phyloP scores from a whole-genome alignment of 2,329 filamentous ascomycete species.

The Phialocephala subalpina region DNA sequence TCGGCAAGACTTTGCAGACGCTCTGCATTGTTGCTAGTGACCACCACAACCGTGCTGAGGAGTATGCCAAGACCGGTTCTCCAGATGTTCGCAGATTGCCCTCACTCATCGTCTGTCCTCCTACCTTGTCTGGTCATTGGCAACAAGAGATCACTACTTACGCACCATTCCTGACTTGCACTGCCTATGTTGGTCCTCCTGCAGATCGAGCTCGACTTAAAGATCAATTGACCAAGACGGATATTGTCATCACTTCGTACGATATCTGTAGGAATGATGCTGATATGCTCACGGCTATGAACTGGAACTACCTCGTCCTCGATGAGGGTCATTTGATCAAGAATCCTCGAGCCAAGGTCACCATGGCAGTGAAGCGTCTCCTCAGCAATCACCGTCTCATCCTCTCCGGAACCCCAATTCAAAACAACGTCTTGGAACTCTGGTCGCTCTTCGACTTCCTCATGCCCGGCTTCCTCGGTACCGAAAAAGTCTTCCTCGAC shows the following conservation, averaged over 20 bases:
- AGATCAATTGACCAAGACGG: constrained; percentile 75
- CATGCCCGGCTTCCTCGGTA: constrained; percentile 97
- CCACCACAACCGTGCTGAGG: constrained; percentile 90
- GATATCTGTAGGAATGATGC: constrained; percentile 97
- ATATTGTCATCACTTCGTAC: constrained; percentile 97
- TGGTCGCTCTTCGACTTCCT: constrained; percentile 99
- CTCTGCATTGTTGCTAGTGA: constrained; percentile 98
- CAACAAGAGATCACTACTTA: constrained; percentile 97
- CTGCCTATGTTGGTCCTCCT: constrained; percentile 91
- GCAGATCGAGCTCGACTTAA: constrained; percentile 78
- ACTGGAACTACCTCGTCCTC: constrained; percentile 96
- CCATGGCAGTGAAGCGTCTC: constrained; percentile 88
- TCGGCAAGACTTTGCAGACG: constrained; percentile 96
- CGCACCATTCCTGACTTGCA: constrained; percentile 89
- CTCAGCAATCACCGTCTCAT: constrained; percentile 94
- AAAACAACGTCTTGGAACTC: constrained; percentile 95
- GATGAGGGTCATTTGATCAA: constrained; percentile 99
- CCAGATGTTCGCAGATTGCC: constrained; percentile 82
- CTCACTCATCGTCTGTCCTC: constrained; percentile 94
- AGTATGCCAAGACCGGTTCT: constrained; percentile 83
- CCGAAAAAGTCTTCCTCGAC: constrained; percentile 93
- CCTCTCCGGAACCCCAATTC: constrained; percentile 94
- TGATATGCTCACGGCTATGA: constrained; percentile 82
- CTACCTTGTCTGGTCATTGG: constrained; percentile 97
- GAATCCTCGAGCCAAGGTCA: constrained; percentile 97